Percentiles rank a stretch among this genome's conserved stretches.
Evolutionary conservation across 805 yeast species (phyloP).

Genomic region (Blastobotrys terrestris): DNA sequence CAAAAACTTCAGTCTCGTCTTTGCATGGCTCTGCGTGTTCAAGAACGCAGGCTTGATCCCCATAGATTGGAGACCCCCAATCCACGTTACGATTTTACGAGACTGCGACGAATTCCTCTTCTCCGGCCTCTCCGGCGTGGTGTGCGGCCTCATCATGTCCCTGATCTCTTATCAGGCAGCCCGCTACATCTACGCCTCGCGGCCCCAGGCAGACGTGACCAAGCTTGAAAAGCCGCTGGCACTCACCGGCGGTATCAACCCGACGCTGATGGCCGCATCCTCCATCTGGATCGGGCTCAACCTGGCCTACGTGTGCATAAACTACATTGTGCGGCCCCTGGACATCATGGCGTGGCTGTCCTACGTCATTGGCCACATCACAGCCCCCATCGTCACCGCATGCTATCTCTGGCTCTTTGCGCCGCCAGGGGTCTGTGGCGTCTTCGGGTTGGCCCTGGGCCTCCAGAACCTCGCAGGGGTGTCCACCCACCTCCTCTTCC

Average conservation of each 20-base stretch:
- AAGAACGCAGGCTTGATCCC: constrained; percentile 42
- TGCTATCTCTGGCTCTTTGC: constrained; percentile 61
- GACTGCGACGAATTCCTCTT: constrained; percentile 34
- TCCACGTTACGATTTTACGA: constrained; percentile 43
- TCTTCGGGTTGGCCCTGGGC: constrained; percentile 52
- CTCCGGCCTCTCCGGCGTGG: constrained; percentile 20
- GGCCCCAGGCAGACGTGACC: not conserved
- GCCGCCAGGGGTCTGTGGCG: constrained; percentile 53
- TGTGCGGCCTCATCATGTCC: constrained; percentile 2
- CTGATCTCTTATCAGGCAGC: not conserved
- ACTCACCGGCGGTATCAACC: not conserved
- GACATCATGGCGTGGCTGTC: constrained; percentile 58
- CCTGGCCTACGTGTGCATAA: constrained; percentile 2
- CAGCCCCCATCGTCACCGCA: constrained; percentile 55
- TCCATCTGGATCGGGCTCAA: constrained; percentile 9
- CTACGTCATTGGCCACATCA: constrained; percentile 55
- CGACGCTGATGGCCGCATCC: not conserved
- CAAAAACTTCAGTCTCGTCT: constrained; percentile 23
- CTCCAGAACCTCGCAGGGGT: constrained; percentile 55
- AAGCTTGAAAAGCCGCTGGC: not conserved
- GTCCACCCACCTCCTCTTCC: constrained; percentile 53
- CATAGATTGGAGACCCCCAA: constrained; percentile 44
- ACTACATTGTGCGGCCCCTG: constrained; percentile 22
- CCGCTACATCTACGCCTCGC: not conserved
- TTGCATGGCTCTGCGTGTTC: constrained; percentile 17